phyloP scores from a whole-genome alignment of 2,329 filamentous ascomycete genomes.

The Parastagonospora avenae region DNA sequence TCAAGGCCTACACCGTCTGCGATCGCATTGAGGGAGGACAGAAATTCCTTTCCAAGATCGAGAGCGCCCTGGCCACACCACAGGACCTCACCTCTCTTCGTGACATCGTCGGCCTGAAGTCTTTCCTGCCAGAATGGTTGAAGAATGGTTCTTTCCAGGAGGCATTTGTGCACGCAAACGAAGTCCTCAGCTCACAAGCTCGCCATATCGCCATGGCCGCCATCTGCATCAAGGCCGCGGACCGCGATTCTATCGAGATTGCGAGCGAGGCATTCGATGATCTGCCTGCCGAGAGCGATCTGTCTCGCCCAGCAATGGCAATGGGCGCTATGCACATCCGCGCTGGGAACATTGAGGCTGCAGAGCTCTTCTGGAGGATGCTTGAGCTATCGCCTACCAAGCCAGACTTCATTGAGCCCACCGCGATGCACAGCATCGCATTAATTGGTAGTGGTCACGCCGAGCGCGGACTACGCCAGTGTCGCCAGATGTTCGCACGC shows the following conservation, averaged over 20 bases:
- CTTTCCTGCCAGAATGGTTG: slow-evolving; percentile 79
- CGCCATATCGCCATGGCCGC: slow-evolving; percentile 70
- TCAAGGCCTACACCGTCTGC: slow-evolving; percentile 84
- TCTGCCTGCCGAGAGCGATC: slow-evolving; percentile 53
- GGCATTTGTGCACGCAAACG: slow-evolving; percentile 74
- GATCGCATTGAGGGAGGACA: slow-evolving; percentile 80
- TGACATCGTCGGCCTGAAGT: slow-evolving; percentile 72
- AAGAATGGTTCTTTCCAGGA: slow-evolving; percentile 71
- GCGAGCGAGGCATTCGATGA: slow-evolving; percentile 64
- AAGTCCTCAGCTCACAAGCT: slow-evolving; percentile 62
- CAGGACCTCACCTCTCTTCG: slow-evolving; percentile 66
- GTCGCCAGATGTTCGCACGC: slow-evolving; percentile 84
- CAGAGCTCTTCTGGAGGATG: slow-evolving; percentile 79
- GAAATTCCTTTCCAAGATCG: slow-evolving; percentile 83
- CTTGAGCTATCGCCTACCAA: slow-evolving; percentile 67
- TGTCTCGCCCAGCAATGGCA: slow-evolving; percentile 69
- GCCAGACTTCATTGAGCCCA: slow-evolving; percentile 78
- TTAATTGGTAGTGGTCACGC: slow-evolving; percentile 85
- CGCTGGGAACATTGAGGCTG: slow-evolving; percentile 75
- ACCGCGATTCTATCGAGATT: slow-evolving; percentile 71
- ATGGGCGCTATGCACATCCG: slow-evolving; percentile 87
- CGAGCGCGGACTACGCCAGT: slow-evolving; percentile 78
- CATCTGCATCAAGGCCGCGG: slow-evolving; percentile 79
- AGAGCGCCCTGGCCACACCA: slow-evolving; percentile 58
- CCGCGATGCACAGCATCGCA: slow-evolving; percentile 87